These are phyloP conservation scores for Cladophialophora exuberans DNA, from an alignment of 2,329 filamentous ascomycete species.

Conservation along the genomic window DNA sequence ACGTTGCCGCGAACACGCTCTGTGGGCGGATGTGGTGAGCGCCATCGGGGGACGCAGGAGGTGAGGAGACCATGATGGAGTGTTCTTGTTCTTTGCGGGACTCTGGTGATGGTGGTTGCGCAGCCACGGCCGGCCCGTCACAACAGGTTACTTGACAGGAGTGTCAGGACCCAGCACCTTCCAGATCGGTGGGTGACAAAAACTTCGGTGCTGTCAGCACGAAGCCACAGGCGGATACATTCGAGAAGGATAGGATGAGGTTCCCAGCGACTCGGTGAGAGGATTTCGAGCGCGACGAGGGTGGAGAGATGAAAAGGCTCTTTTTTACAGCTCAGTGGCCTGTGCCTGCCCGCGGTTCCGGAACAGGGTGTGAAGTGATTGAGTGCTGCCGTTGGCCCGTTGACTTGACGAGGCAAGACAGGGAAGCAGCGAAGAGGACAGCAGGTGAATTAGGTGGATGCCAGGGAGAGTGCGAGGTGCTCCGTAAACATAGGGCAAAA, in stretches of 20 bases:
- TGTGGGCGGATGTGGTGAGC: conserved; percentile 27
- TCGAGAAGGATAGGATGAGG: neutral
- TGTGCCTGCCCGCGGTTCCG: neutral
- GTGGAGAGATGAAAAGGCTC: neutral
- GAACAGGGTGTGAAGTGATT: neutral
- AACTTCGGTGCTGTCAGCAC: conserved; percentile 20
- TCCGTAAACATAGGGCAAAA: neutral
- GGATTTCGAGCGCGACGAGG: neutral
- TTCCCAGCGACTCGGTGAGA: neutral
- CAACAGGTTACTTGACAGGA: neutral
- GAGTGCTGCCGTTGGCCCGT: neutral
- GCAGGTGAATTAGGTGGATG: neutral
- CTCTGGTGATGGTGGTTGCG: conserved; percentile 1
- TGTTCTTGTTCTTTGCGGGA: neutral
- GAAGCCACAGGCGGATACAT: conserved; percentile 6
- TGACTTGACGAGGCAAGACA: neutral
- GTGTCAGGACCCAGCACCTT: conserved; percentile 16
- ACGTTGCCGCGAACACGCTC: conserved; percentile 31
- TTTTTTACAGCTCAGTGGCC: neutral
- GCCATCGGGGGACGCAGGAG: conserved; percentile 32
- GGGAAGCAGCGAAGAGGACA: neutral
- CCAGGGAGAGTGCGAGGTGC: neutral
- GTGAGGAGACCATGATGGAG: conserved; percentile 29
- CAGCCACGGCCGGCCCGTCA: conserved; percentile 6
- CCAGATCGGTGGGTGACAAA: conserved; percentile 1